Base-by-base conservation (phyloP, 805 yeast genomes). In the Helenozyma baotianmanensis region DNA sequence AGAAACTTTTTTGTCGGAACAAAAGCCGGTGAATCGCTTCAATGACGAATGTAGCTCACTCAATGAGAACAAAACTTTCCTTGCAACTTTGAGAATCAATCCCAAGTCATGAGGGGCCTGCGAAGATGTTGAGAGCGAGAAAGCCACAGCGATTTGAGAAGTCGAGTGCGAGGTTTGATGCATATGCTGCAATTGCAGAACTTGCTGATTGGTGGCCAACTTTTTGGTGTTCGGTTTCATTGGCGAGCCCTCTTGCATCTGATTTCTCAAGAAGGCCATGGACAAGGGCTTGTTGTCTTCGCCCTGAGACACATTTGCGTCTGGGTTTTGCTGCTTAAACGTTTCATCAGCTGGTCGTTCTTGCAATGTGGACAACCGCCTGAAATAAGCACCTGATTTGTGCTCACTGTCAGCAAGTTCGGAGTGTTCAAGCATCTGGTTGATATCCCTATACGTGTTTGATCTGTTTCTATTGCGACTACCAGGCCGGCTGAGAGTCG, bases 21-120 rank as follows among this genome's bases (percentile, higher is more conserved):
- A 77, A 39, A 76, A 77, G 1, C 78, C 72, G 6, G 78, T 68
- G 35, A 78, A 67, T 35, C 78, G 64, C 42, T 78, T 61, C 8
- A 80, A 61, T 4, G 76, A 73, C 22, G 77, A 70, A 40, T 78
- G 85, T 24, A 81, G 66, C 49, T 81, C 86, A 27, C 80, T 75
- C 35, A 78, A 72, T 2, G 83, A 65, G 49, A 78, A 79, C 9
- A 79, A 51, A 9, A 82, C 53, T 43, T 80, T 82, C 36, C 84
- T 62, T n/a, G 81, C 72, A 1, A 67, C 73, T 40, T 64, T 74
- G 12, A 68, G 55, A 2, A 62, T 45, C 2, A 56, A 40, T 4
- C 46, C 25, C 2, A 51, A 17, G 14, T 48, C 48, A 29, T 38
- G 39, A 30, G 34, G 22, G 31, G 14, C 18, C 3, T 49, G 43